Conservation (phyloP, 2,329 filamentous ascomycete genomes). For the Myriosclerotinia duriaeana region DNA sequence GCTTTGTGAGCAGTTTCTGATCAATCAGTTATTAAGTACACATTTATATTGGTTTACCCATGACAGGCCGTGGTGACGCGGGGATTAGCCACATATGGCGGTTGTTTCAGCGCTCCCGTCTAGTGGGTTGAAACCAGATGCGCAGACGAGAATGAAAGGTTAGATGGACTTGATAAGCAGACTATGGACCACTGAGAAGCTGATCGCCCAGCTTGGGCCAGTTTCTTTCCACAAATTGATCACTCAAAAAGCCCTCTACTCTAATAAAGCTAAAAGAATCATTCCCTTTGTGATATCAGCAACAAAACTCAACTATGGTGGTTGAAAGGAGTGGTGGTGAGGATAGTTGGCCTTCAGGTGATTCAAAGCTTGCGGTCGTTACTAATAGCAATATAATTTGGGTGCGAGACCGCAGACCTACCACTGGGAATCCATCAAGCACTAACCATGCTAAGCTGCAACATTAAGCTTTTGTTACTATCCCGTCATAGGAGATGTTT, state of each 20-base stretch:
- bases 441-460: too few relatives aligned
- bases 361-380: neutral
- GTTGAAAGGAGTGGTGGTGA: neutral
- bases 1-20: too few relatives aligned
- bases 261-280: neutral
- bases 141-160: neutral
- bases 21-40: too few relatives aligned
- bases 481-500: neutral
- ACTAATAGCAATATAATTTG: neutral
- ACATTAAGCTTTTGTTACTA: neutral
- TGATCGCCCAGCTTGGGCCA: neutral
- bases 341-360: neutral
- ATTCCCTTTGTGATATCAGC: neutral
- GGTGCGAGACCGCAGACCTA: too few relatives aligned
- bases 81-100: too few relatives aligned
- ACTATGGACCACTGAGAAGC: neutral
- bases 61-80: too few relatives aligned
- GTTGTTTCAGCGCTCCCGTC: too few relatives aligned
- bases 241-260: neutral
- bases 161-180: neutral
- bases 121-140: too few relatives aligned
- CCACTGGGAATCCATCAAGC: neutral
- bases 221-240: neutral
- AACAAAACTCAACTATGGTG: neutral
- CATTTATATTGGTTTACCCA: too few relatives aligned